Percentiles rank a stretch among this genome's conserved stretches.
phyloP scores from a whole-genome alignment of 164 flowering plant species.

The Macadamia tetraphylla region DNA sequence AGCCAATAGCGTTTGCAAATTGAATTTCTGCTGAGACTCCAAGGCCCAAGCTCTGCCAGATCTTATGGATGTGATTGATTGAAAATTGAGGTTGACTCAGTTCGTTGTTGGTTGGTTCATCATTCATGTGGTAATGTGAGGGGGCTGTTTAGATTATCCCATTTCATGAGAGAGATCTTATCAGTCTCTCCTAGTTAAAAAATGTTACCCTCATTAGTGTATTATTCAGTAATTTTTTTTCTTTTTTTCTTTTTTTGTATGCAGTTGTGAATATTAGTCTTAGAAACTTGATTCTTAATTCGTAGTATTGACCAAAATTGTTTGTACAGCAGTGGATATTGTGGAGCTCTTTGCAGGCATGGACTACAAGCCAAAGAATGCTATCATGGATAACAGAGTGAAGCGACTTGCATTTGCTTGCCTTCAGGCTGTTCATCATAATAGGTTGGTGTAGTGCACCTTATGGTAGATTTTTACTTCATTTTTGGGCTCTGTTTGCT shows the following conservation, averaged over 20 bases:
- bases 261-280: background rate
- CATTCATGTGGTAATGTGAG: too few relatives aligned
- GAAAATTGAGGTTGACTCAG: too few relatives aligned
- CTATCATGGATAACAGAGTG: conserved; percentile 60
- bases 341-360: conserved; percentile 53
- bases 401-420: conserved; percentile 62
- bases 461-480: background rate
- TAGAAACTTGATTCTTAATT: background rate
- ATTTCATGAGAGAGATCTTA: too few relatives aligned
- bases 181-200: too few relatives aligned
- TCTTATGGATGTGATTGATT: too few relatives aligned
- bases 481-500: background rate
- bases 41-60: too few relatives aligned
- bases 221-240: too few relatives aligned
- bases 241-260: background rate
- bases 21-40: too few relatives aligned
- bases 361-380: conserved; percentile 33
- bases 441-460: conserved; percentile 44
- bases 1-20: too few relatives aligned
- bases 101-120: too few relatives aligned
- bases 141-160: too few relatives aligned
- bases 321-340: conserved; percentile 44
- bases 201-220: too few relatives aligned
- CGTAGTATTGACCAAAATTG: conserved; percentile 2
- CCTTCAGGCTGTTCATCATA: conserved; percentile 65